phyloP scores from a whole-genome alignment of 2,329 filamentous ascomycete genomes.

The Colletotrichum sp. region DNA sequence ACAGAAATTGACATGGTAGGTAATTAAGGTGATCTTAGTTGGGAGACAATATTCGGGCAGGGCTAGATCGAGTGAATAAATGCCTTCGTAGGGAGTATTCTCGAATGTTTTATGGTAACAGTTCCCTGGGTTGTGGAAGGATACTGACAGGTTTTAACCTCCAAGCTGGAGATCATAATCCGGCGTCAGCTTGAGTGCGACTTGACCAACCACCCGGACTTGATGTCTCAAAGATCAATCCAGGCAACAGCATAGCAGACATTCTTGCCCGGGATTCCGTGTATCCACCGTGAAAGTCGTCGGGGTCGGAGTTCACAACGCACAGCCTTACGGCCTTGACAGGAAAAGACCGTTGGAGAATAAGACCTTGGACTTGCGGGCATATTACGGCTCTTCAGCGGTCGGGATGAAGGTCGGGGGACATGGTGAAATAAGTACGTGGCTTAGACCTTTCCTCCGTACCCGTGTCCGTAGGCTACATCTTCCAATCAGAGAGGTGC shows the following conservation, averaged over 20 bases:
- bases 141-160: background rate
- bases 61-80: background rate
- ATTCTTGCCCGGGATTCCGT: background rate
- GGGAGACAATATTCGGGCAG: background rate
- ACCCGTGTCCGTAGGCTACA: conserved; percentile 12
- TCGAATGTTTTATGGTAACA: background rate
- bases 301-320: background rate
- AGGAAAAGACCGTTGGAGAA: background rate
- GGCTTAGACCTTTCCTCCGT: background rate
- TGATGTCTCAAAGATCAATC: background rate
- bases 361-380: background rate
- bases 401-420: conserved; percentile 23
- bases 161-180: background rate
- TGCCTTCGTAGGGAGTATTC: background rate
- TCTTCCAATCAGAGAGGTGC: background rate
- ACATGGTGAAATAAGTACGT: background rate
- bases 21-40: background rate
- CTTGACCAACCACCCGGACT: background rate
- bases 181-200: background rate
- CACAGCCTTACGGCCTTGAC: background rate
- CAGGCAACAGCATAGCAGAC: background rate
- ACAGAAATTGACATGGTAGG: background rate
- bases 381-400: background rate
- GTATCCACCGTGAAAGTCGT: background rate
- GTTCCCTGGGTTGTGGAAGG: background rate